Conservation (phyloP, 2,329 filamentous ascomycete genomes). For the Fusarium subtropicale region DNA sequence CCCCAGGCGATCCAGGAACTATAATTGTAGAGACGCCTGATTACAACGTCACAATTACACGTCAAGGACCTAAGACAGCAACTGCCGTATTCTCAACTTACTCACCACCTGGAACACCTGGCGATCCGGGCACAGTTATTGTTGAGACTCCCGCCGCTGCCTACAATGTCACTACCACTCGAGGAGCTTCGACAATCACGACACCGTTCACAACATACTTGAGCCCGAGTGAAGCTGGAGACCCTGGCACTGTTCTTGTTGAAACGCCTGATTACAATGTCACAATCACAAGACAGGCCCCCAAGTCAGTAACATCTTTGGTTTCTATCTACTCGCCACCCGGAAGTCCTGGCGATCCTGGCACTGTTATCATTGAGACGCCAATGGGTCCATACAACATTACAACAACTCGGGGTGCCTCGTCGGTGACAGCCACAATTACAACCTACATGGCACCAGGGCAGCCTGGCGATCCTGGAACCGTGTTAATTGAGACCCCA, state of each 20-base stretch:
- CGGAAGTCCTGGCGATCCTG: neutral
- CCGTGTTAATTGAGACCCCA: slow-evolving; percentile 2
- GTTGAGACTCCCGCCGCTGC: slow-evolving; percentile 13
- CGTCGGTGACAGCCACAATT: neutral
- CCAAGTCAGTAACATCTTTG: neutral
- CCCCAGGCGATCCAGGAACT: slow-evolving; percentile 22
- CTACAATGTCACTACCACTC: slow-evolving; percentile 4
- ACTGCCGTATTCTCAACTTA: slow-evolving; percentile 8
- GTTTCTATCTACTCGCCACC: neutral
- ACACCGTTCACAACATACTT: neutral
- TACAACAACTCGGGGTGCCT: slow-evolving; percentile 1
- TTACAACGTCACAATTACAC: slow-evolving; percentile 18
- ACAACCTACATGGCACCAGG: slow-evolving; percentile 3
- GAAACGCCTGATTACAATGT: slow-evolving; percentile 14
- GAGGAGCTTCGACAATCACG: neutral
- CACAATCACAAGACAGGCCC: slow-evolving; percentile 1
- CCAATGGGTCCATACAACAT: neutral
- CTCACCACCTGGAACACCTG: slow-evolving; percentile 10
- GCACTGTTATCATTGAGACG: slow-evolving; percentile 4
- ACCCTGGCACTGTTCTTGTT: slow-evolving; percentile 3
- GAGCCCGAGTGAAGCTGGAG: neutral
- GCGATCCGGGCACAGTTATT: slow-evolving; percentile 26
- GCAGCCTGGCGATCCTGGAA: neutral
- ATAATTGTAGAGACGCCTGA: slow-evolving; percentile 25
- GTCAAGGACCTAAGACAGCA: neutral